phyloP scores from a whole-genome alignment of 1,139 yeast species.

The Sugiyamaella grinbergsii region DNA sequence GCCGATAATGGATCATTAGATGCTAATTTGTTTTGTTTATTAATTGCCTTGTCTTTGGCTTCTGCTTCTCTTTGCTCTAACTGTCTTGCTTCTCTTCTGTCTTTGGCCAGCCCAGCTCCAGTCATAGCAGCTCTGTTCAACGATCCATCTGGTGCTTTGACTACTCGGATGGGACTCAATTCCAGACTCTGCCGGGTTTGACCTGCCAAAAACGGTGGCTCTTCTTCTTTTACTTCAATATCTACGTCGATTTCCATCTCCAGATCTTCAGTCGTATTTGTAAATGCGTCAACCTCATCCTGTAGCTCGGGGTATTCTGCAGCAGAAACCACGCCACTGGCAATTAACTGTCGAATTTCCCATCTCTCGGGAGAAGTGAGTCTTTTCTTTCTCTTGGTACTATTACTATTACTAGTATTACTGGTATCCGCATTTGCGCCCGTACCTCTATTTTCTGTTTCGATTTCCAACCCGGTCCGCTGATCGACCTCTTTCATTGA shows the following conservation, averaged over 20 bases:
- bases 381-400: conserved; percentile 45
- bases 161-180: conserved; percentile 56
- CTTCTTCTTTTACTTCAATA: conserved; percentile 67
- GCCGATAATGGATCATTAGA: conserved; percentile 40
- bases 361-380: conserved; percentile 86
- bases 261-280: conserved; percentile 31
- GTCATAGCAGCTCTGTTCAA: conserved; percentile 72
- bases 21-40: conserved; percentile 38
- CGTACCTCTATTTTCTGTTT: neutral
- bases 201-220: conserved; percentile 74
- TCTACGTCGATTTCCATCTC: conserved; percentile 63
- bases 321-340: conserved; percentile 72
- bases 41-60: conserved; percentile 43
- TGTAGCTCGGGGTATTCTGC: conserved; percentile 69
- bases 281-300: conserved; percentile 29
- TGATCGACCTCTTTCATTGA: conserved; percentile 81
- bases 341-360: conserved; percentile 82
- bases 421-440: conserved; percentile 18
- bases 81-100: conserved; percentile 60
- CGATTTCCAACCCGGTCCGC: conserved; percentile 50
- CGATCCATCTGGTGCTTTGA: conserved; percentile 77
- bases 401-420: neutral
- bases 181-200: conserved; percentile 50
- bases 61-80: conserved; percentile 53
- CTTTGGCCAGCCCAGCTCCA: conserved; percentile 71